phyloP scores from a whole-genome alignment of 169 alveolate species.

The Plasmodium fragile region DNA sequence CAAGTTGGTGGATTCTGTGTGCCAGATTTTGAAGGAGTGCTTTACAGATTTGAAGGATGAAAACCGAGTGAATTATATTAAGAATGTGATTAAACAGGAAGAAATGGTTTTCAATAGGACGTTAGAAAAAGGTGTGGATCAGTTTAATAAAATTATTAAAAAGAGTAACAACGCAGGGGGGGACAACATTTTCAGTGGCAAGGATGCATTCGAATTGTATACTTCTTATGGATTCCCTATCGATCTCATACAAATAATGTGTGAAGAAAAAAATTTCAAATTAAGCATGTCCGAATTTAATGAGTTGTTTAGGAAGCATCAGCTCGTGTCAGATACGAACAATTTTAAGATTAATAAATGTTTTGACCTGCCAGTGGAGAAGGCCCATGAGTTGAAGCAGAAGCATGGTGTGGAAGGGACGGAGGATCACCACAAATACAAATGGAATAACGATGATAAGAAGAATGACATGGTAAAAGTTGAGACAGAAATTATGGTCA shows the following conservation, averaged over 20 bases:
- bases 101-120: slow-evolving; percentile 91
- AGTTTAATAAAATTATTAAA: slow-evolving; percentile 82
- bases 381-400: slow-evolving; percentile 75
- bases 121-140: slow-evolving; percentile 89
- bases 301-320: slow-evolving; percentile 85
- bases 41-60: slow-evolving; percentile 89
- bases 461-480: slow-evolving; percentile 10
- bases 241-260: slow-evolving; percentile 94
- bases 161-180: not conserved
- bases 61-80: slow-evolving; percentile 86
- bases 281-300: slow-evolving; percentile 90
- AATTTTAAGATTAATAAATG: slow-evolving; percentile 76
- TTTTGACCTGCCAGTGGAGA: slow-evolving; percentile 83
- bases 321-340: slow-evolving; percentile 86
- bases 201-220: slow-evolving; percentile 91
- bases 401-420: slow-evolving; percentile 63
- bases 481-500: slow-evolving; percentile 80
- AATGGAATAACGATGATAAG: slow-evolving; percentile 74
- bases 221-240: slow-evolving; percentile 95
- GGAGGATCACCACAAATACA: slow-evolving; percentile 80
- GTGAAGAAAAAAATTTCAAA: slow-evolving; percentile 88
- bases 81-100: slow-evolving; percentile 86
- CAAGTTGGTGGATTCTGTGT: slow-evolving; percentile 89
- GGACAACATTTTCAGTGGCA: slow-evolving; percentile 79
- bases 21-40: slow-evolving; percentile 85